Percentiles rank a stretch among this genome's conserved stretches.
These are phyloP conservation scores for Elongisporangium prolatum DNA, from an alignment of 352 stramenopile genomes.

Conservation along the genomic window DNA sequence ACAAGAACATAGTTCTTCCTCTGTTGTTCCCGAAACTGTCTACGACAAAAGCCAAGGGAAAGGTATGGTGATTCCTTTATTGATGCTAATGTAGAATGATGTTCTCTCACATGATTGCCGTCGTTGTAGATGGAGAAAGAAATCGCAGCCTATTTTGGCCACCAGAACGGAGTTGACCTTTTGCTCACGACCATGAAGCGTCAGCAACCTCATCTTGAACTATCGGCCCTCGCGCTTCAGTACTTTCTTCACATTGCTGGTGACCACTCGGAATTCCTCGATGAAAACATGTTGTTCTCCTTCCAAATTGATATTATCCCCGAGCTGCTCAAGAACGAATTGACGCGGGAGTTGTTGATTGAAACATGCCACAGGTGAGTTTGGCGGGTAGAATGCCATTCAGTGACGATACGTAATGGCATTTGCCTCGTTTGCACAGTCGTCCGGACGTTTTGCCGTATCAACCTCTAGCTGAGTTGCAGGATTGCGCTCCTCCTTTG, in stretches of 20 bases:
- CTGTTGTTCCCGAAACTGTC: conserved; percentile 62
- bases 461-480: conserved; percentile 30
- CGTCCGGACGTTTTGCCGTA: conserved; percentile 52
- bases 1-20: conserved; percentile 70
- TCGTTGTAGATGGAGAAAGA: conserved; percentile 61
- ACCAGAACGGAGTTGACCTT: conserved; percentile 50
- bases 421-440: conserved; percentile 13
- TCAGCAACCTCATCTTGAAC: conserved; percentile 51
- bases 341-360: conserved; percentile 70
- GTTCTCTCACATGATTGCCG: too few species aligned
- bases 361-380: conserved; percentile 63
- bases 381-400: neutral
- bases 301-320: conserved; percentile 58
- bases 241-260: conserved; percentile 80
- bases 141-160: conserved; percentile 37
- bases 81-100: conserved; percentile 4
- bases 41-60: conserved; percentile 48
- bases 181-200: conserved; percentile 70
- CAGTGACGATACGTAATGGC: conserved; percentile 7
- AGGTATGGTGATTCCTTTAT: conserved; percentile 20
- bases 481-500: conserved; percentile 36
- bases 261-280: conserved; percentile 38
- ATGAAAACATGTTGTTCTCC: conserved; percentile 21
- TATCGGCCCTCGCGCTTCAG: conserved; percentile 70
- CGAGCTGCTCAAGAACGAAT: conserved; percentile 47